phyloP scores from a whole-genome alignment of 1,284 basidiomycete species.

The Wallemia ichthyophaga region DNA sequence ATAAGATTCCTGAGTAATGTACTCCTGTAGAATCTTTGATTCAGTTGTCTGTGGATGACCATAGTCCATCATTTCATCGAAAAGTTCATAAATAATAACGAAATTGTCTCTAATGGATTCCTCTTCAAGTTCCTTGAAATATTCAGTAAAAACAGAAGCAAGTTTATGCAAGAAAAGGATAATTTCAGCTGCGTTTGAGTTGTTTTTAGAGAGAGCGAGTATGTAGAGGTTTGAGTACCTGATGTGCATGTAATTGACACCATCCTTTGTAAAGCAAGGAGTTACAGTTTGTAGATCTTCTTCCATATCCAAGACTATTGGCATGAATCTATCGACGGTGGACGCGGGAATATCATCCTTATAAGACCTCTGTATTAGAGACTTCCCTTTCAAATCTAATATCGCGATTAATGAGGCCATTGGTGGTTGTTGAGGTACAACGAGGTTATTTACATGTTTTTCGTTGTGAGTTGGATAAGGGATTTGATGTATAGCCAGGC shows the following conservation, averaged over 20 bases:
- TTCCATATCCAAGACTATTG: conserved; percentile 80
- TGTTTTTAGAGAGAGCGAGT: conserved; percentile 78
- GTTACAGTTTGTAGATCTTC: conserved; percentile 84
- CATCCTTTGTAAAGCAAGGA: conserved; percentile 78
- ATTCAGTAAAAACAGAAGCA: conserved; percentile 52
- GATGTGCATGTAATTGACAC: conserved; percentile 95
- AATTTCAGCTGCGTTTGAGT: conserved; percentile 83
- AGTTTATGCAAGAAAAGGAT: conserved; percentile 90
- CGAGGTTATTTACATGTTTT: not conserved
- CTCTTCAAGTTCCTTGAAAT: conserved; percentile 98
- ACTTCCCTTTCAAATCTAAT: conserved; percentile 93
- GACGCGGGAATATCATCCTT: conserved; percentile 75
- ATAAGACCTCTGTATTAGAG: conserved; percentile 90
- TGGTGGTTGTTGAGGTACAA: not conserved
- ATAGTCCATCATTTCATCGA: conserved; percentile 99
- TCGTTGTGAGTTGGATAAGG: not conserved
- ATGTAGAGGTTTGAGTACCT: conserved; percentile 91
- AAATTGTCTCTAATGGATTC: conserved; percentile 98
- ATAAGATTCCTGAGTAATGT: conserved; percentile 96
- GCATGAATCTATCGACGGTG: conserved; percentile 76
- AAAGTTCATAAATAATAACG: conserved; percentile 83
- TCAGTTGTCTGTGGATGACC: conserved; percentile 97
- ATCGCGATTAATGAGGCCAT: conserved; percentile 39
- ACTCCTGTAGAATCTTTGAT: conserved; percentile 97
- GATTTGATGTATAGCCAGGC: not conserved